phyloP scores from a whole-genome alignment of 2,329 filamentous ascomycete species.

The Colletotrichum sp. region DNA sequence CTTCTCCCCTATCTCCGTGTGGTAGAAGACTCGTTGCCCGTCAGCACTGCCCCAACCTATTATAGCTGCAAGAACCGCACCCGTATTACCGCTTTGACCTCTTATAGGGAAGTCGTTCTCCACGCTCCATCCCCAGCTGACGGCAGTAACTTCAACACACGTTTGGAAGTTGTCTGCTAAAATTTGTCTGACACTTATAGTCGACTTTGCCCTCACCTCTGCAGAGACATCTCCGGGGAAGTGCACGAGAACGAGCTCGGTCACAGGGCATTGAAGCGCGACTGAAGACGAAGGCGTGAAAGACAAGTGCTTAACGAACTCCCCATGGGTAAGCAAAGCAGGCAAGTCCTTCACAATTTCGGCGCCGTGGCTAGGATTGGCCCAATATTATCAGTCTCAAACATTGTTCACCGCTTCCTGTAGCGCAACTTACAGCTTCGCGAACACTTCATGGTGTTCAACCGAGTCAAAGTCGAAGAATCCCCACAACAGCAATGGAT shows the following conservation, averaged over 20 bases:
- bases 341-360: slow-evolving; percentile 24
- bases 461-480: slow-evolving; percentile 31
- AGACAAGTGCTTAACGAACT: slow-evolving; percentile 26
- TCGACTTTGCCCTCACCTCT: background rate
- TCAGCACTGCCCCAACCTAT: background rate
- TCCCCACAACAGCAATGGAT: slow-evolving; percentile 24
- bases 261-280: slow-evolving; percentile 22
- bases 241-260: slow-evolving; percentile 20
- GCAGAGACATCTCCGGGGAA: slow-evolving; percentile 10
- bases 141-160: background rate
- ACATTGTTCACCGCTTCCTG: background rate
- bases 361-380: slow-evolving; percentile 8
- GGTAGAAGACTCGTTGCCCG: background rate
- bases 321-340: slow-evolving; percentile 20
- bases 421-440: slow-evolving; percentile 19
- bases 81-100: background rate
- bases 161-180: background rate
- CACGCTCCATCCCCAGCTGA: background rate
- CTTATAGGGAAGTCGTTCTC: slow-evolving; percentile 1
- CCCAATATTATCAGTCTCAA: background rate
- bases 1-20: background rate
- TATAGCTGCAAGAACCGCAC: background rate
- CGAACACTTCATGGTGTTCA: slow-evolving; percentile 26
- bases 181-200: background rate
- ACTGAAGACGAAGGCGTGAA: slow-evolving; percentile 14